phyloP scores from a whole-genome alignment of 148 eudicot species.

The Rhododendron griersonianum region DNA sequence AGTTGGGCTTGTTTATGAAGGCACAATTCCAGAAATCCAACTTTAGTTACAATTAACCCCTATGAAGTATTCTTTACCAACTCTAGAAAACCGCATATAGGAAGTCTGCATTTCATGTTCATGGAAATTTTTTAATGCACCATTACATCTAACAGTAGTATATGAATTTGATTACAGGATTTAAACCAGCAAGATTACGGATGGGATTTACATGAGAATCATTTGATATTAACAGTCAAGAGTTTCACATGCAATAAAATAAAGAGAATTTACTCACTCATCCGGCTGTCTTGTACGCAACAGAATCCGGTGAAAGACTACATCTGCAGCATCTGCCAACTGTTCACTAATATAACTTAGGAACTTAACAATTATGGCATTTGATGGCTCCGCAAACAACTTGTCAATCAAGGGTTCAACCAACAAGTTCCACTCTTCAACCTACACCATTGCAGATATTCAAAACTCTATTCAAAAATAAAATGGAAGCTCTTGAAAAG shows the following conservation, averaged over 20 bases:
- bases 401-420: slow-evolving; percentile 62
- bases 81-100: no score
- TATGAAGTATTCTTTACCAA: no score
- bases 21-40: no score
- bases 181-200: background rate
- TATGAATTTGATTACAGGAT: background rate
- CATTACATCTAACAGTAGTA: background rate
- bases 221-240: background rate
- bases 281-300: slow-evolving; percentile 32
- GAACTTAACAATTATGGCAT: slow-evolving; percentile 60
- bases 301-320: slow-evolving; percentile 46
- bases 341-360: slow-evolving; percentile 62
- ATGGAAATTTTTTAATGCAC: background rate
- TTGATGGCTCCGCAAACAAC: slow-evolving; percentile 77
- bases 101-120: background rate
- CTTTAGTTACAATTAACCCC: no score
- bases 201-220: background rate
- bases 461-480: background rate
- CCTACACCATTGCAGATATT: slow-evolving; percentile 31
- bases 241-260: background rate
- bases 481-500: background rate
- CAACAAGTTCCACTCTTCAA: slow-evolving; percentile 62
- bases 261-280: slow-evolving; percentile 39
- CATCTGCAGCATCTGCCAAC: slow-evolving; percentile 55
- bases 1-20: no score